phyloP scores from a whole-genome alignment of 2,329 filamentous ascomycete genomes.

The Lecanosticta acicola region DNA sequence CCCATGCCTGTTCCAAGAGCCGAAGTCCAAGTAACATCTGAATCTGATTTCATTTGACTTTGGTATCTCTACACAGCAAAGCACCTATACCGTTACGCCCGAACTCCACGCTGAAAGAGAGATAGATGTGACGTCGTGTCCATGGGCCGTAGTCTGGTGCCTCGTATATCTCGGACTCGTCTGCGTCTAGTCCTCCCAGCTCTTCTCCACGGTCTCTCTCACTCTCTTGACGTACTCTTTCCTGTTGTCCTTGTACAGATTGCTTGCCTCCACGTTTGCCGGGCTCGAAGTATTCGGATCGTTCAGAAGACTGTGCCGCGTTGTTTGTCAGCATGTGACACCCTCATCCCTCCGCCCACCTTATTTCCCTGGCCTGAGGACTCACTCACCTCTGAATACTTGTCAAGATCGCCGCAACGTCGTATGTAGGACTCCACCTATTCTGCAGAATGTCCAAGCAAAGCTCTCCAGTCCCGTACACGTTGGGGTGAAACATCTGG shows the following conservation, averaged over 20 bases:
- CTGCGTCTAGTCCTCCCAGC: constrained; percentile 70
- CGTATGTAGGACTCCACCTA: constrained; percentile 96
- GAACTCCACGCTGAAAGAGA: constrained; percentile 6
- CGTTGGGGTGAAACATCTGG: constrained; percentile 98
- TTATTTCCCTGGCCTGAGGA: neutral
- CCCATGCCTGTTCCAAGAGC: too few species aligned
- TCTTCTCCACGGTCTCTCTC: constrained; percentile 96
- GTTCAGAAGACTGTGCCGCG: constrained; percentile 68
- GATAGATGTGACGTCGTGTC: neutral
- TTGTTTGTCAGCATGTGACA: constrained; percentile 7
- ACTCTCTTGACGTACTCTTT: constrained; percentile 96
- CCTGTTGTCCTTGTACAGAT: constrained; percentile 96
- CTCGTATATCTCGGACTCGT: neutral
- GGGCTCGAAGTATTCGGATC: constrained; percentile 98
- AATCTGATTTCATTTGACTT: too few species aligned
- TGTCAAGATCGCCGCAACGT: constrained; percentile 92
- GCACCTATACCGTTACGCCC: neutral
- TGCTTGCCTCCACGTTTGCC: constrained; percentile 95
- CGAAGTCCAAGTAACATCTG: too few species aligned
- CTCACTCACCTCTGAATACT: constrained; percentile 81
- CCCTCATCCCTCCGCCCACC: neutral
- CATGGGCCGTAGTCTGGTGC: neutral
- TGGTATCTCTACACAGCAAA: neutral
- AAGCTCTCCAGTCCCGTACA: constrained; percentile 93
- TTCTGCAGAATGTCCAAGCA: constrained; percentile 97